Base-by-base conservation (phyloP, 768 basidiomycete genomes). In the Suillus subaureus region DNA sequence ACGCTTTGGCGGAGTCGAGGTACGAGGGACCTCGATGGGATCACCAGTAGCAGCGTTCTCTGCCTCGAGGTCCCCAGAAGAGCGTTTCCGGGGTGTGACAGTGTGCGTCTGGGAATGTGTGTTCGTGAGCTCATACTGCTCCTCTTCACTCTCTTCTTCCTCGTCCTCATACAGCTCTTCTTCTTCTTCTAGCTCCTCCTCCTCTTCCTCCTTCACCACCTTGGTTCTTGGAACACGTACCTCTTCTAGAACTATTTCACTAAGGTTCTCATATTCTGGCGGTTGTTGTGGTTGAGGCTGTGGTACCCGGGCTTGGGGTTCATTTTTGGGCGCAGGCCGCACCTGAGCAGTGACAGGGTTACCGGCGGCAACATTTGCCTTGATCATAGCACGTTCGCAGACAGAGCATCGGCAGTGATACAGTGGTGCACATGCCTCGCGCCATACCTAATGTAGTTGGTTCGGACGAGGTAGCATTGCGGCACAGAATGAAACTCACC, bases 381-480 rank as follows among this genome's bases (percentile, higher is more conserved):
- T 78, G 31, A 82, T 74, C 73, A 85, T 83, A 9, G 91, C 87
- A 31, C 91, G 86, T 67, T 90, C 86, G 73, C 91, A 92, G 47
- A 92, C 87, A n/a, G 81, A 79, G 73, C 91, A 92, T 61, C 85
- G 82, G 72, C 91, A 92, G 52, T 89, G 86, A 72, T 88, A 92
- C 51, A 92, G 68, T 0, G 89, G 90, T 4, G 84, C 81, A 73
- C 88, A 91, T 0, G 89, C 91, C 65, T 92, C 90, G 45, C 89
- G 82, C 91, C 91, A 92, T 11, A 86, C 81, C 90, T 92, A 72
- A 37, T 56, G 28, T 23, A 15, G 28, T 37, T 43, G 61, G 35
- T n/a, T 58, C 39, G 57, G 37, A 58, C 39, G 23, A 40, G 2
- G 39, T 39, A 26, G 11, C 18, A 18, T 40, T 16, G 16, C 3